phyloP scores from a whole-genome alignment of 164 flowering plant species.

The Echeveria elegans region DNA sequence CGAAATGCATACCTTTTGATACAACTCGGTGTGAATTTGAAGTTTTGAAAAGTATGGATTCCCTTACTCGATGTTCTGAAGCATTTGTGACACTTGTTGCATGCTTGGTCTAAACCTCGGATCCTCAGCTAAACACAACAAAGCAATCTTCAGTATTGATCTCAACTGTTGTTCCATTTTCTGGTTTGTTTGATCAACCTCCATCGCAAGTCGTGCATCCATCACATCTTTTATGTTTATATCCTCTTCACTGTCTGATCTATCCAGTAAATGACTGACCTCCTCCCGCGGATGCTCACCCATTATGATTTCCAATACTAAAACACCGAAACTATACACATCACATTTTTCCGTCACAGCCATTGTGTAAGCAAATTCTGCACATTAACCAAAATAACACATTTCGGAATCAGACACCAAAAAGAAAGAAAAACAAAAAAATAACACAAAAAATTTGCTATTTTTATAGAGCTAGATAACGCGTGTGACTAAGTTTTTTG shows the following conservation, averaged over 20 bases:
- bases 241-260: not conserved
- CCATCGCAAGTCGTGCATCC: constrained; percentile 7
- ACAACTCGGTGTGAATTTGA: not conserved
- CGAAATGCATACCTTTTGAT: not conserved
- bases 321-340: constrained; percentile 10
- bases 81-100: constrained; percentile 10
- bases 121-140: constrained; percentile 8
- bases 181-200: not conserved
- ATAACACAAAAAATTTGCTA: not conserved
- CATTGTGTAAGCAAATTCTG: constrained; percentile 13
- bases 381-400: not conserved
- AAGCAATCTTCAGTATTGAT: constrained; percentile 6
- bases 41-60: not conserved
- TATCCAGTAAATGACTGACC: not conserved
- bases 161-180: not conserved
- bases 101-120: constrained; percentile 15
- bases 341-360: constrained; percentile 10
- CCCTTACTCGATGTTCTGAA: constrained; percentile 1
- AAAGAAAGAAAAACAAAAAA: not conserved
- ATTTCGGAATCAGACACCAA: not conserved
- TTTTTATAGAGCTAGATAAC: not conserved
- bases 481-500: not conserved
- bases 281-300: constrained; percentile 8
- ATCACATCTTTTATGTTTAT: constrained; percentile 5
- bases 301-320: constrained; percentile 6